Percentiles rank a stretch among this genome's conserved stretches.
These are phyloP conservation scores for Teratosphaeria zuluensis DNA, from an alignment of 2,329 filamentous ascomycete species.

Conservation along the genomic window DNA sequence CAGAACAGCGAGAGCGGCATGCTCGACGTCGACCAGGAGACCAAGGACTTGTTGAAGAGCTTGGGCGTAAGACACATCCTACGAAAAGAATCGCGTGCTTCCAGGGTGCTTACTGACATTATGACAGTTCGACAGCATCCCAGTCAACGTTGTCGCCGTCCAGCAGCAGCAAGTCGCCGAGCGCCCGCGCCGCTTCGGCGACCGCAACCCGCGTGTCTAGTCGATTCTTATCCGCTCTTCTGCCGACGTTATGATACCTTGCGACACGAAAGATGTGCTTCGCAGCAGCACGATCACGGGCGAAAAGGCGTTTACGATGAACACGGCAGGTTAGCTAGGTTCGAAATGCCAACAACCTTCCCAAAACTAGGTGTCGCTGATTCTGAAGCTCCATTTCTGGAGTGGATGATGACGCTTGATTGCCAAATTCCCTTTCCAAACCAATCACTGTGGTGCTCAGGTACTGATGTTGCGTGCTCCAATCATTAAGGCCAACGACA, in stretches of 20 bases:
- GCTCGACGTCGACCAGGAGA: constrained; percentile 92
- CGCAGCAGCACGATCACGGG: neutral
- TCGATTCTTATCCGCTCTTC: neutral
- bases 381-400: constrained; percentile 40
- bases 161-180: constrained; percentile 79
- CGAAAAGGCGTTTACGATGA: neutral
- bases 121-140: constrained; percentile 87
- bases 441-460: neutral
- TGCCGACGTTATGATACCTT: neutral
- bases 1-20: constrained; percentile 88
- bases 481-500: too few species aligned
- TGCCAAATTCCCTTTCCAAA: constrained; percentile 50
- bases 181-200: constrained; percentile 68
- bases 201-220: constrained; percentile 38
- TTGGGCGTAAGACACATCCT: constrained; percentile 68
- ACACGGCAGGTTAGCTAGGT: neutral
- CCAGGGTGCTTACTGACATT: constrained; percentile 1
- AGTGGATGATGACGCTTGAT: constrained; percentile 76
- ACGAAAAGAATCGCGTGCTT: neutral
- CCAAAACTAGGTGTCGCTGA: constrained; percentile 77
- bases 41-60: constrained; percentile 98
- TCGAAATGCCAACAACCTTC: constrained; percentile 1
- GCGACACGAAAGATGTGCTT: neutral
- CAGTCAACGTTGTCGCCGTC: constrained; percentile 90
- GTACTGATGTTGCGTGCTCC: neutral